phyloP scores from a whole-genome alignment of 2,329 filamentous ascomycete species.

The Chaetomiaceae sp. region DNA sequence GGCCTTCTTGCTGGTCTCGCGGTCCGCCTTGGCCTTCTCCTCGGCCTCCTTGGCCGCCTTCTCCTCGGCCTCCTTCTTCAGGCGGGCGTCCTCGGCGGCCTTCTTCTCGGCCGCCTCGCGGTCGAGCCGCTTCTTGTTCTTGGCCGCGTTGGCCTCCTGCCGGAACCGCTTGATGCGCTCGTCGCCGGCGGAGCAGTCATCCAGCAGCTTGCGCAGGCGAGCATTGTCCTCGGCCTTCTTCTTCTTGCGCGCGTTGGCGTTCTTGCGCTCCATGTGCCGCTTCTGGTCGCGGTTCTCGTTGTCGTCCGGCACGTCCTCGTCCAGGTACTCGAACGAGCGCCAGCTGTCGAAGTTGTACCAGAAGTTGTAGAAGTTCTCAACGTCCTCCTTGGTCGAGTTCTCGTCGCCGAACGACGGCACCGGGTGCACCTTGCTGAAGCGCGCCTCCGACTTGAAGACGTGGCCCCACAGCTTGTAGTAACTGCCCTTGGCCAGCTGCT shows the following conservation, averaged over 20 bases:
- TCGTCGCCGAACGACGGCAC: constrained; percentile 82
- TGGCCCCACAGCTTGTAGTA: constrained; percentile 93
- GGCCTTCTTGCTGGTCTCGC: constrained; percentile 83
- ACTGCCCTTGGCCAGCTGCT: constrained; percentile 72
- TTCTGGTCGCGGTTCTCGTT: constrained; percentile 99
- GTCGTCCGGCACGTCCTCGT: constrained; percentile 98
- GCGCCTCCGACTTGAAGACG: constrained; percentile 85
- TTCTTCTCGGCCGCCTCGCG: constrained; percentile 88
- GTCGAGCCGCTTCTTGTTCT: constrained; percentile 91
- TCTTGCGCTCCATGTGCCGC: constrained; percentile 97
- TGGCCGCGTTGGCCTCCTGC: constrained; percentile 82
- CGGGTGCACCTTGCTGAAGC: constrained; percentile 87
- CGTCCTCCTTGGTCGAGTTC: constrained; percentile 78
- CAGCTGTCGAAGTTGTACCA: constrained; percentile 99
- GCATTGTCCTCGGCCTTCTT: constrained; percentile 97
- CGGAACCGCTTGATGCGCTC: constrained; percentile 98
- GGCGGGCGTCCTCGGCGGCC: constrained; percentile 75
- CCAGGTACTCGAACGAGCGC: constrained; percentile 95
- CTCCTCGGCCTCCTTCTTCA: constrained; percentile 78
- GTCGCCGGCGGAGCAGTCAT: constrained; percentile 76
- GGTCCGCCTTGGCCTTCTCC: constrained; percentile 75
- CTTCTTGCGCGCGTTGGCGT: constrained; percentile 95
- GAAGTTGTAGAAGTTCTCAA: constrained; percentile 98
- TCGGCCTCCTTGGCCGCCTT: constrained; percentile 76
- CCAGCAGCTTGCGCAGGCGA: constrained; percentile 82